phyloP scores from a whole-genome alignment of 768 basidiomycete genomes.

The Lanmaoa pseudosensibilis region DNA sequence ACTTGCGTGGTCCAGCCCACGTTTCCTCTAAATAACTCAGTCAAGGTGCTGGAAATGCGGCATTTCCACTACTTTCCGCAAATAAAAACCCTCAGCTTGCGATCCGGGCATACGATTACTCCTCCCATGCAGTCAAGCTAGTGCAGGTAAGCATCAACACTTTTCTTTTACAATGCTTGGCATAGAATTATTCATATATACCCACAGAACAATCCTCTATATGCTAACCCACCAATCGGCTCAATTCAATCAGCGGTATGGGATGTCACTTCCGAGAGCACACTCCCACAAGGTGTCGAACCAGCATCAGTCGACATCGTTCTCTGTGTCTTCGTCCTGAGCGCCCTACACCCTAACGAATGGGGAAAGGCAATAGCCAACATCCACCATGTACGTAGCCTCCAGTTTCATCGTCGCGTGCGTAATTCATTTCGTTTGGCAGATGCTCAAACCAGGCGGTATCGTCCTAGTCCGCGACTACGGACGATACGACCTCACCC shows the following conservation, averaged over 20 bases:
- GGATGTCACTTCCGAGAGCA: constrained; percentile 74
- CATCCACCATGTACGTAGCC: constrained; percentile 60
- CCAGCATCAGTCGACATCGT: constrained; percentile 81
- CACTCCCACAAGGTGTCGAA: constrained; percentile 61
- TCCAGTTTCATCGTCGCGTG: background rate
- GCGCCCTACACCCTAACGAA: constrained; percentile 90
- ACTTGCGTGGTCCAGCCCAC: background rate
- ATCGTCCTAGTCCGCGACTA: constrained; percentile 88
- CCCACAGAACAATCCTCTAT: constrained; percentile 67
- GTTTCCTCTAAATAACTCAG: constrained; percentile 1
- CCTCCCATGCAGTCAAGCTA: constrained; percentile 82
- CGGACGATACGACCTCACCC: constrained; percentile 92
- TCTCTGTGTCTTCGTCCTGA: constrained; percentile 91
- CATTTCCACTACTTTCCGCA: constrained; percentile 81
- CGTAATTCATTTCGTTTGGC: background rate
- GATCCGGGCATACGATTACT: constrained; percentile 88
- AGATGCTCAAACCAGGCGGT: constrained; percentile 93
- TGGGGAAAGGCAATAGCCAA: constrained; percentile 85
- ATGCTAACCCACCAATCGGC: constrained; percentile 64
- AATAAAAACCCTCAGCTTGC: constrained; percentile 79
- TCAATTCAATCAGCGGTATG: constrained; percentile 80
- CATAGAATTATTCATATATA: background rate
- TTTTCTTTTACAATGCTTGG: background rate
- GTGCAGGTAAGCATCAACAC: constrained; percentile 63
- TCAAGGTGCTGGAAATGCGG: constrained; percentile 90